Evolutionary conservation across 345 rosid species (phyloP).

Genomic region (Excoecaria cochinchinensis): DNA sequence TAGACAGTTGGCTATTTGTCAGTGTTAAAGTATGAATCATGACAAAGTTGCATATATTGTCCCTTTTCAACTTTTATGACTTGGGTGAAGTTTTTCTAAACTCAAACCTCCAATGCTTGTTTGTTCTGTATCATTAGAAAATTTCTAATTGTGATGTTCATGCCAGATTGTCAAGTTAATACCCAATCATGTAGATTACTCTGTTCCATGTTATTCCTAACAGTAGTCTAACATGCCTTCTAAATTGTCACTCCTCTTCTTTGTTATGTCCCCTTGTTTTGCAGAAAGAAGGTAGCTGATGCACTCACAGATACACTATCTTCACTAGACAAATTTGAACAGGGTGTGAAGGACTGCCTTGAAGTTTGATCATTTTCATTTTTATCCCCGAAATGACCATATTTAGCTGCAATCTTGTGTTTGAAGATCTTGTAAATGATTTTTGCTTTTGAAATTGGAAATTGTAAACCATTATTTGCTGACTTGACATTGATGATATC

Average conservation of each 20-base stretch:
- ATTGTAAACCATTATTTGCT: neutral
- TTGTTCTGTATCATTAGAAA: neutral
- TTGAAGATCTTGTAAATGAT: constrained; percentile 17
- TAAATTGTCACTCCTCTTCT: too few species aligned
- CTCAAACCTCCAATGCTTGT: neutral
- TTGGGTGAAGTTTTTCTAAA: neutral
- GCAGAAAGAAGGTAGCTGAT: too few species aligned
- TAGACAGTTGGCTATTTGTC: neutral
- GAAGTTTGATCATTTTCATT: too few species aligned
- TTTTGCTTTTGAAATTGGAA: constrained; percentile 3
- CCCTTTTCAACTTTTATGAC: neutral
- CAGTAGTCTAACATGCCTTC: too few species aligned
- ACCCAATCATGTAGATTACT: too few species aligned
- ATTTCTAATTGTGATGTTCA: neutral
- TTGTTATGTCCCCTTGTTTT: too few species aligned
- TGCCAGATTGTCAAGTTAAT: neutral
- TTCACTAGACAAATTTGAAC: too few species aligned
- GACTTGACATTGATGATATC: neutral
- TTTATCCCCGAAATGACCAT: too few species aligned
- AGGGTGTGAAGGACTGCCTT: too few species aligned
- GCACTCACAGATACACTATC: too few species aligned
- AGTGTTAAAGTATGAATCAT: neutral
- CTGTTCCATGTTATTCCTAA: too few species aligned
- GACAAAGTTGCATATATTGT: neutral
- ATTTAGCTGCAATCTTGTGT: neutral